phyloP scores from a whole-genome alignment of 345 rosid genomes.

The Melaleuca quinquenervia region DNA sequence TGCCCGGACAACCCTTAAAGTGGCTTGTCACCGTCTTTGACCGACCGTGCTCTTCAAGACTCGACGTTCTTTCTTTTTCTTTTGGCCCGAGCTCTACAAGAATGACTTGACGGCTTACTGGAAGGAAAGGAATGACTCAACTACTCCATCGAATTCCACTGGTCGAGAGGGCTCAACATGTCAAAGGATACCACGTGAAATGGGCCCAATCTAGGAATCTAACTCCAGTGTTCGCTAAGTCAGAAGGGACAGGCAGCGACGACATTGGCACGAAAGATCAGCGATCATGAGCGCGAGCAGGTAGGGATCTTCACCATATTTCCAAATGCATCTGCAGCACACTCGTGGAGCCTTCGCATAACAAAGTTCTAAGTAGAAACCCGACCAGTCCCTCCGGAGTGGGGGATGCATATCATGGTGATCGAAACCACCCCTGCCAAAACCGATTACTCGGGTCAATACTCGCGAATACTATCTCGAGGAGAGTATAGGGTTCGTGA shows the following conservation, averaged over 20 bases:
- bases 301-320: background rate
- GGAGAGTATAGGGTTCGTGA: background rate
- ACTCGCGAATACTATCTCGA: background rate
- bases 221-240: background rate
- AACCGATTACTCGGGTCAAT: background rate
- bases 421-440: too few relatives aligned
- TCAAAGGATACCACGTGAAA: background rate
- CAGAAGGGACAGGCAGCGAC: background rate
- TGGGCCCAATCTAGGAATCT: background rate
- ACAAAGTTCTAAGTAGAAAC: background rate
- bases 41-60: background rate
- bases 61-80: background rate
- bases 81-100: background rate
- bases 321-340: background rate
- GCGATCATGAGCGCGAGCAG: background rate
- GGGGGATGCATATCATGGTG: background rate
- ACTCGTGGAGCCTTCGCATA: background rate
- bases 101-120: background rate
- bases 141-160: background rate
- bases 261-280: background rate
- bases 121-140: background rate
- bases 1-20: background rate
- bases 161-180: background rate
- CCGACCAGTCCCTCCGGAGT: rapidly evolving
- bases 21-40: background rate